These are phyloP conservation scores for Ustilago lituana DNA, from an alignment of 1,284 basidiomycete genomes.

Conservation along the genomic window DNA sequence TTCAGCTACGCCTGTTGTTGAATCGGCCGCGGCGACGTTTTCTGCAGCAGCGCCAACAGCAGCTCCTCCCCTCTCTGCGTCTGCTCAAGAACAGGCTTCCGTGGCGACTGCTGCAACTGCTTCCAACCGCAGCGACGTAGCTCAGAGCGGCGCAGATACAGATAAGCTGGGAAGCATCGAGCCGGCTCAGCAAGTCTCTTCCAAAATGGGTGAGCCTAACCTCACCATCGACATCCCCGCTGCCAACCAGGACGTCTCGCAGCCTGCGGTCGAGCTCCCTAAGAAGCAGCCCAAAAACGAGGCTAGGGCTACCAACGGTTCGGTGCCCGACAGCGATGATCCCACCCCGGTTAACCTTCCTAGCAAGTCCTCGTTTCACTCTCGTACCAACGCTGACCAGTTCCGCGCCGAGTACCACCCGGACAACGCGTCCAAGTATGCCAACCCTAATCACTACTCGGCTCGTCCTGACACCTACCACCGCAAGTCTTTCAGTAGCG, in stretches of 20 bases:
- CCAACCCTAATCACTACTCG: constrained; percentile 60
- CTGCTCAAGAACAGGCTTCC: constrained; percentile 3
- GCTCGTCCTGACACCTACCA: constrained; percentile 59
- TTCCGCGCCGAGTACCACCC: constrained; percentile 52
- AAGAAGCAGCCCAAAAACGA: constrained; percentile 46
- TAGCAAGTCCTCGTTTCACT: constrained; percentile 54
- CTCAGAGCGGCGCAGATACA: constrained; percentile 15
- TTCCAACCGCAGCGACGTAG: constrained; percentile 1
- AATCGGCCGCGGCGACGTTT: constrained; percentile 16
- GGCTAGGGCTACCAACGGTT: constrained; percentile 8
- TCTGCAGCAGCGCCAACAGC: not conserved
- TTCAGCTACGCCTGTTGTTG: constrained; percentile 17
- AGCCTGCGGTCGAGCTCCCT: constrained; percentile 31
- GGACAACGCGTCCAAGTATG: constrained; percentile 50
- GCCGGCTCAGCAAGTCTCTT: no score
- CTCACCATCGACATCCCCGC: constrained; percentile 47
- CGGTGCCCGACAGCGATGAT: constrained; percentile 15
- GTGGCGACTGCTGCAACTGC: constrained; percentile 7
- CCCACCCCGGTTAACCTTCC: constrained; percentile 33
- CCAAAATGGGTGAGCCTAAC: no score
- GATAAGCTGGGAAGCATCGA: not conserved
- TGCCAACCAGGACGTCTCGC: constrained; percentile 11
- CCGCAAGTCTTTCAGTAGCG: constrained; percentile 48
- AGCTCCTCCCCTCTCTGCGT: not conserved
- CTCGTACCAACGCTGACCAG: constrained; percentile 42